Percentiles rank a stretch among this genome's conserved stretches.
These are phyloP conservation scores for Epithemia pelagica DNA, from an alignment of 108 stramenopile species.

Conservation along the genomic window DNA sequence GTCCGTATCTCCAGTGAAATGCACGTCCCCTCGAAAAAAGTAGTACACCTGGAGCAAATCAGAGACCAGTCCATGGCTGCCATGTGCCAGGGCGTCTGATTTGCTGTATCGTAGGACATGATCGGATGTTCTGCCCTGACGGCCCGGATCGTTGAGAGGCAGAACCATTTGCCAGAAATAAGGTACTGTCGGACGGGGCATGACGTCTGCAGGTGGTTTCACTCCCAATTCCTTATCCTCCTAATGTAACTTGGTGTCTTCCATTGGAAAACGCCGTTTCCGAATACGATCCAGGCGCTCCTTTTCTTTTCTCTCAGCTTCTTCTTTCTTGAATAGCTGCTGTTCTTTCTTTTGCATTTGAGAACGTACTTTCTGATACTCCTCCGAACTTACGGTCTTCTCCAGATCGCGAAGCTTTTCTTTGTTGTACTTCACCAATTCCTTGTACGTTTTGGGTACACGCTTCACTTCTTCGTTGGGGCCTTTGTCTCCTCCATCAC, in stretches of 20 bases:
- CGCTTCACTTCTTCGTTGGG: constrained; percentile 29
- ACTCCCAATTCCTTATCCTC: constrained; percentile 78
- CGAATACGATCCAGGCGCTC: constrained; percentile 50
- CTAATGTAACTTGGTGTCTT: constrained; percentile 58
- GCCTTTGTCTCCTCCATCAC: constrained; percentile 27
- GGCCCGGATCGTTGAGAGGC: constrained; percentile 1
- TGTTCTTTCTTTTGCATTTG: constrained; percentile 2
- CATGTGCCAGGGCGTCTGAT: constrained; percentile 11
- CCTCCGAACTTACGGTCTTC: constrained; percentile 5
- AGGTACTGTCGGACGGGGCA: constrained; percentile 49
- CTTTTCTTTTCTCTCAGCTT: constrained; percentile 24
- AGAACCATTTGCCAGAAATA: constrained; percentile 14
- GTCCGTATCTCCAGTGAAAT: neutral
- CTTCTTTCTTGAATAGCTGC: constrained; percentile 18
- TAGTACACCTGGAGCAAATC: constrained; percentile 71
- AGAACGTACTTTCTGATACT: neutral
- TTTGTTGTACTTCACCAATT: constrained; percentile 11
- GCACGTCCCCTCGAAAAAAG: constrained; percentile 76
- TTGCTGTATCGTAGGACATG: constrained; percentile 7
- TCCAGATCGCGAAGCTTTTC: constrained; percentile 14
- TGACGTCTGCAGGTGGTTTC: constrained; percentile 36
- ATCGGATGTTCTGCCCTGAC: constrained; percentile 8
- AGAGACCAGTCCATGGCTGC: constrained; percentile 39
- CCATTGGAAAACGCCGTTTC: constrained; percentile 74
- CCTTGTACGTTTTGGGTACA: constrained; percentile 27